phyloP scores from a whole-genome alignment of 2,329 filamentous ascomycete genomes.

The Didymella exigua region DNA sequence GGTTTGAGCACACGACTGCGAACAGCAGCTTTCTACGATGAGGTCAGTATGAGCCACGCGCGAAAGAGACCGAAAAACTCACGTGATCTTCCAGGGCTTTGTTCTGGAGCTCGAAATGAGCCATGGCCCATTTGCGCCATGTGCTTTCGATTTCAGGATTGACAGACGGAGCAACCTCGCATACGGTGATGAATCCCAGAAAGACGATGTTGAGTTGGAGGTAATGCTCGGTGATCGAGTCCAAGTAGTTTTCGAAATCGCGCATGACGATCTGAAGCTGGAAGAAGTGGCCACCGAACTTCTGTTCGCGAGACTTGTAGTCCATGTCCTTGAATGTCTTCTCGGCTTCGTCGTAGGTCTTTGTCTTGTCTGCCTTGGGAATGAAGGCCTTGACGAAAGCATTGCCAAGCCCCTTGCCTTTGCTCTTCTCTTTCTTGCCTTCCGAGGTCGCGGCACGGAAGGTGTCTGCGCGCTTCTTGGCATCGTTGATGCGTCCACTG shows the following conservation, averaged over 20 bases:
- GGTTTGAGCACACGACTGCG: slow-evolving; percentile 84
- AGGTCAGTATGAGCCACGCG: slow-evolving; percentile 15
- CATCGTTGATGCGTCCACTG: slow-evolving; percentile 80
- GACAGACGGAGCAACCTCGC: slow-evolving; percentile 64
- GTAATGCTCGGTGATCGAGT: slow-evolving; percentile 79
- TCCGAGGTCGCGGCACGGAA: slow-evolving; percentile 57
- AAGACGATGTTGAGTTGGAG: slow-evolving; percentile 81
- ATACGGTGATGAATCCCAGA: slow-evolving; percentile 80
- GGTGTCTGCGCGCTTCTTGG: slow-evolving; percentile 92
- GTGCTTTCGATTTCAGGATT: slow-evolving; percentile 90
- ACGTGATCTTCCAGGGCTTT: slow-evolving; percentile 85
- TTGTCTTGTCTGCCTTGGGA: slow-evolving; percentile 85
- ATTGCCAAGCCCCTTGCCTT: slow-evolving; percentile 62
- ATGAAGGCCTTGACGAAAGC: slow-evolving; percentile 86
- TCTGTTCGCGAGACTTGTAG: slow-evolving; percentile 81
- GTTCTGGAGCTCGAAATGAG: slow-evolving; percentile 83
- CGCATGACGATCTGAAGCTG: slow-evolving; percentile 89
- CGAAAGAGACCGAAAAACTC: slow-evolving; percentile 44
- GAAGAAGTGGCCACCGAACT: slow-evolving; percentile 90
- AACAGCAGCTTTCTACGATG: slow-evolving; percentile 64
- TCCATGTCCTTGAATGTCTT: slow-evolving; percentile 75
- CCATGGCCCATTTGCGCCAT: slow-evolving; percentile 89
- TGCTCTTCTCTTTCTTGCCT: slow-evolving; percentile 45
- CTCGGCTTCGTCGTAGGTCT: slow-evolving; percentile 68
- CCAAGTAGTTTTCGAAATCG: slow-evolving; percentile 91